phyloP scores from a whole-genome alignment of 148 eudicot species.

The Euryodendron excelsum region DNA sequence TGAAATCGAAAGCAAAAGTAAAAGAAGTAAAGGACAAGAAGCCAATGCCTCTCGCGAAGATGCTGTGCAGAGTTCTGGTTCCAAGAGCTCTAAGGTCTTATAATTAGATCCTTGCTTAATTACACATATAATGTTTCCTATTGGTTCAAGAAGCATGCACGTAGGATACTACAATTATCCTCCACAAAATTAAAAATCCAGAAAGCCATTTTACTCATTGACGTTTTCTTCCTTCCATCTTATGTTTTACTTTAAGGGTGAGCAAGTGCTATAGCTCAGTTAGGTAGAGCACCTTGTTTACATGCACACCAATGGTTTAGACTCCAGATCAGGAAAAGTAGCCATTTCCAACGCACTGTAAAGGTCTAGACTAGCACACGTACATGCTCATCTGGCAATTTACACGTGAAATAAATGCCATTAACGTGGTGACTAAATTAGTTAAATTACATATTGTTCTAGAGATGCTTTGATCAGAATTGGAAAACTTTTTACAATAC shows the following conservation, averaged over 20 bases:
- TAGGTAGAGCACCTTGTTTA: too few species aligned
- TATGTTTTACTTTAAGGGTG: neutral
- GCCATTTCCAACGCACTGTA: neutral
- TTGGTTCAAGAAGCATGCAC: neutral
- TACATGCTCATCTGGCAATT: too few species aligned
- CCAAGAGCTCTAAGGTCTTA: constrained; percentile 23
- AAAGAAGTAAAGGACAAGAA: constrained; percentile 17
- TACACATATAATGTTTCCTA: neutral
- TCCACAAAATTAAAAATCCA: neutral
- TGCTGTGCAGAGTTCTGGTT: constrained; percentile 19
- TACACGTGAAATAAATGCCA: too few species aligned
- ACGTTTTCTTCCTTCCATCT: neutral
- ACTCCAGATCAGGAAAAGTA: neutral
- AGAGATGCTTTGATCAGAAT: too few species aligned
- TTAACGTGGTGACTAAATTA: too few species aligned
- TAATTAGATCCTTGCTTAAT: neutral
- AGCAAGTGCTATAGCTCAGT: neutral
- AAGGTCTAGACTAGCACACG: neutral
- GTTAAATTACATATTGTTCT: too few species aligned
- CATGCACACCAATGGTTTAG: neutral
- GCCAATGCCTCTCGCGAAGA: constrained; percentile 25
- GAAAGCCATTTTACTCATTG: neutral
- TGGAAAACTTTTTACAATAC: too few species aligned
- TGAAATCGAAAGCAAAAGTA: constrained; percentile 24
- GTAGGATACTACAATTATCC: neutral